Conservation (phyloP, 768 basidiomycete species). For the Boletus huronensis region DNA sequence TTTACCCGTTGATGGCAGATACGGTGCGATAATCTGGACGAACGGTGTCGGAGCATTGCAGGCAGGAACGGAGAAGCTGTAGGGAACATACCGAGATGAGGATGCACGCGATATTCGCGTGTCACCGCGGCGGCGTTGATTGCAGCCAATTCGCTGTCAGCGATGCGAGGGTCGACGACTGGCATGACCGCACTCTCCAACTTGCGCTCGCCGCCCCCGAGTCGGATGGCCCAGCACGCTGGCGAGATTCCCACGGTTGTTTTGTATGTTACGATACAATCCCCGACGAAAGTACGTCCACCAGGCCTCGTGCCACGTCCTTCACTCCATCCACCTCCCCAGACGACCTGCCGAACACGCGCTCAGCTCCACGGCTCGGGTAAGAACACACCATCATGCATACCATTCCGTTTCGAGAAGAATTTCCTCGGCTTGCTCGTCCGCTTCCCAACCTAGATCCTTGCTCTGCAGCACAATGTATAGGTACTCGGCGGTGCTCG, state of each 20-base stretch:
- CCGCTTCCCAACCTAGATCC: constrained; percentile 62
- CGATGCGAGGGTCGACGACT: constrained; percentile 53
- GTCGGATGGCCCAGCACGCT: constrained; percentile 2
- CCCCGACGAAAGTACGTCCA: constrained; percentile 35
- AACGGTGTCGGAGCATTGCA: constrained; percentile 10
- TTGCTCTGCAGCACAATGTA: constrained; percentile 73
- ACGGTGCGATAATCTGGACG: constrained; percentile 92
- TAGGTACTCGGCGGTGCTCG: constrained; percentile 77
- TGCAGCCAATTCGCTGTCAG: constrained; percentile 68
- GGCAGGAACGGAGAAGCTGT: not conserved
- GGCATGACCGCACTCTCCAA: constrained; percentile 29
- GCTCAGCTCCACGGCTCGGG: constrained; percentile 22
- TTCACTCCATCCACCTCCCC: constrained; percentile 36
- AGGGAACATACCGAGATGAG: constrained; percentile 67
- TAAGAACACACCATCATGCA: constrained; percentile 19
- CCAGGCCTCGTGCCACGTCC: constrained; percentile 41
- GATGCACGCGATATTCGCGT: constrained; percentile 82
- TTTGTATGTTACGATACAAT: constrained; percentile 23
- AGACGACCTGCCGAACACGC: constrained; percentile 46
- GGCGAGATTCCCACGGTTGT: constrained; percentile 27
- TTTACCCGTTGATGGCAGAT: constrained; percentile 95
- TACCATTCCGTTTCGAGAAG: constrained; percentile 84
- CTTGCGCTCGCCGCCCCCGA: constrained; percentile 8
- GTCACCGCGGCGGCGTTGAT: constrained; percentile 90
- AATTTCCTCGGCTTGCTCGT: constrained; percentile 57